phyloP scores from a whole-genome alignment of 306 rosid species.

The Benincasa hispida region DNA sequence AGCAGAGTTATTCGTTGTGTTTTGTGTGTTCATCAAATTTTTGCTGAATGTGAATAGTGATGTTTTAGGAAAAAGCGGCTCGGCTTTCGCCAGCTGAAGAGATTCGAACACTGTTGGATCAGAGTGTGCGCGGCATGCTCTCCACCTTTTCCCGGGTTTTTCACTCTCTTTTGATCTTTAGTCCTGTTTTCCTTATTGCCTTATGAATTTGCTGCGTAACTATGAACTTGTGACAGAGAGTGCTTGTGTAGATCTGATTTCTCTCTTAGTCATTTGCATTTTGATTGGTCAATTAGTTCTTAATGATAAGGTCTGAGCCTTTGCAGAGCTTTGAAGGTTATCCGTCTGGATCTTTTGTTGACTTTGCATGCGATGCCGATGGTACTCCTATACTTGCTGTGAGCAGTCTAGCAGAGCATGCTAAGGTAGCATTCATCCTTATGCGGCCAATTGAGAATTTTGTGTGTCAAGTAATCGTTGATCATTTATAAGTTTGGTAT shows the following conservation, averaged over 20 bases:
- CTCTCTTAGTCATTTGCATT: neutral
- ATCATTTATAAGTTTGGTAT: neutral
- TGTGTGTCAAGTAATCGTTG: neutral
- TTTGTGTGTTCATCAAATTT: neutral
- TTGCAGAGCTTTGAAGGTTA: slow-evolving; percentile 63
- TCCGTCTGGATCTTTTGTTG: slow-evolving; percentile 90
- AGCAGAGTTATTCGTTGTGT: neutral
- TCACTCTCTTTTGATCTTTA: neutral
- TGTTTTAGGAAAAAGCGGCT: slow-evolving; percentile 68
- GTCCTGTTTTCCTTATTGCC: neutral
- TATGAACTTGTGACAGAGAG: neutral
- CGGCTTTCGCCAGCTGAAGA: slow-evolving; percentile 64
- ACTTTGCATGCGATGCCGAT: slow-evolving; percentile 72
- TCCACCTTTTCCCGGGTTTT: slow-evolving; percentile 78
- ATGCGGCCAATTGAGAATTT: neutral
- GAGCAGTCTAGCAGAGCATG: slow-evolving; percentile 72
- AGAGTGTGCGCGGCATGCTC: slow-evolving; percentile 66
- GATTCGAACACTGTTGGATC: slow-evolving; percentile 61
- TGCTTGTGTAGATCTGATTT: neutral
- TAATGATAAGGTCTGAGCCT: neutral
- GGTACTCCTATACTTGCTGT: slow-evolving; percentile 85
- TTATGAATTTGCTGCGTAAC: neutral
- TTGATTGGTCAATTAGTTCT: neutral
- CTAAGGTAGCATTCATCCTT: slow-evolving; percentile 35
- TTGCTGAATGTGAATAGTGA: neutral